Conservation (phyloP, 352 stramenopile genomes). For the Phytophthora syringae region DNA sequence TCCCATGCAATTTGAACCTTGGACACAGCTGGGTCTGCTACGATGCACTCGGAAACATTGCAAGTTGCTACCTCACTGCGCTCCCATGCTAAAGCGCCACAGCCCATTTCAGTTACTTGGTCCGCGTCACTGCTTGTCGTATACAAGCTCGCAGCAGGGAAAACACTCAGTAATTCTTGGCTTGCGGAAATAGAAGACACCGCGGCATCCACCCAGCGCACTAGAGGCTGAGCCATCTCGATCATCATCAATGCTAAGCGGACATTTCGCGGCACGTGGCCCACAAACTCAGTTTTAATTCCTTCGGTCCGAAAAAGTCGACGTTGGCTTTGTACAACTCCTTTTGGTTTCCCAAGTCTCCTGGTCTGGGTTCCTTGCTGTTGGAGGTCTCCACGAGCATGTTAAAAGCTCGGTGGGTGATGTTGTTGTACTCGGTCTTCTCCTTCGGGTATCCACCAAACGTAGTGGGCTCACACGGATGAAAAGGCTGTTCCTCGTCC, state of each 20-base stretch:
- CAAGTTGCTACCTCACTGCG: constrained; percentile 57
- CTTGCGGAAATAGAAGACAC: constrained; percentile 14
- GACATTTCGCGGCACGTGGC: constrained; percentile 96
- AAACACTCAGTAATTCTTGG: constrained; percentile 30
- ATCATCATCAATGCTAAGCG: constrained; percentile 94
- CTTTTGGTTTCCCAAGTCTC: constrained; percentile 72
- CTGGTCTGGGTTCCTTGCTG: constrained; percentile 83
- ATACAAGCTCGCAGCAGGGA: constrained; percentile 59
- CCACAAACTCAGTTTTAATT: constrained; percentile 59
- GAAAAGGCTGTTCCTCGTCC: constrained; percentile 53
- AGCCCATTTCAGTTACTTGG: constrained; percentile 62
- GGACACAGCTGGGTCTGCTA: constrained; percentile 18
- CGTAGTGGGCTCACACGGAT: constrained; percentile 82
- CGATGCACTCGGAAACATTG: constrained; percentile 45
- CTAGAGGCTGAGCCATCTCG: constrained; percentile 95
- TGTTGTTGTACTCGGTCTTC: constrained; percentile 95
- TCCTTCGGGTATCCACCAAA: constrained; percentile 91
- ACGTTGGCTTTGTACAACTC: constrained; percentile 75
- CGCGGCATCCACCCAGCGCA: constrained; percentile 72
- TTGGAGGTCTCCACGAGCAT: constrained; percentile 97
- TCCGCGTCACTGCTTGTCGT: constrained; percentile 34
- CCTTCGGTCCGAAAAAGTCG: constrained; percentile 58
- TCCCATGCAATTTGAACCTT: constrained; percentile 83
- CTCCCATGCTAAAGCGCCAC: constrained; percentile 44
- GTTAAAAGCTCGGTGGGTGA: constrained; percentile 94